Percentiles rank a stretch among this genome's conserved stretches.
phyloP scores from a whole-genome alignment of 257 asterid genomes.

The Thymus quinquecostatus region DNA sequence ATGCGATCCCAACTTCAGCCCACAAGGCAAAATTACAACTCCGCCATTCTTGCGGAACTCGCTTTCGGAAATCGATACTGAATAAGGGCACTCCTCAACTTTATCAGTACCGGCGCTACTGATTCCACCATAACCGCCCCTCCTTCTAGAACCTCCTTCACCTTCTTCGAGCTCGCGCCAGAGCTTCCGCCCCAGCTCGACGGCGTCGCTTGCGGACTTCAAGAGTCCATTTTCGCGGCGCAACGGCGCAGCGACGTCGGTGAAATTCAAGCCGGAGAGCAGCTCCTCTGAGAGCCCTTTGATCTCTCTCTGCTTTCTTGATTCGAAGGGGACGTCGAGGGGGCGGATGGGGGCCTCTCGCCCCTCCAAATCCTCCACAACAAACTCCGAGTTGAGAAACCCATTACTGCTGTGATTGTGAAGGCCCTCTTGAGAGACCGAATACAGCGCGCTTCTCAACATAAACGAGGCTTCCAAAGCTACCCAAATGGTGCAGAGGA shows the following conservation, averaged over 20 bases:
- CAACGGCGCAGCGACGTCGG: slow-evolving; percentile 36
- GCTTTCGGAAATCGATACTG: slow-evolving; percentile 51
- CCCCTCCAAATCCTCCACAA: slow-evolving; percentile 49
- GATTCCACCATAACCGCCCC: background rate
- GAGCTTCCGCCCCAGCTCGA: slow-evolving; percentile 58
- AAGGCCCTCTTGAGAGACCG: slow-evolving; percentile 42
- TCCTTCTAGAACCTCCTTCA: slow-evolving; percentile 11
- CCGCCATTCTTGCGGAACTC: slow-evolving; percentile 47
- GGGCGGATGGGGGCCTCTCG: slow-evolving; percentile 62
- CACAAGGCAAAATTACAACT: slow-evolving; percentile 74
- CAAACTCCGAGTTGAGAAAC: slow-evolving; percentile 47
- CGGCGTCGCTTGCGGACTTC: slow-evolving; percentile 66
- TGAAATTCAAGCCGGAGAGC: slow-evolving; percentile 52
- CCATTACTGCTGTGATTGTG: slow-evolving; percentile 35
- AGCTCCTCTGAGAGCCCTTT: slow-evolving; percentile 19
- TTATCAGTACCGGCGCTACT: slow-evolving; percentile 16
- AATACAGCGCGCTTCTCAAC: slow-evolving; percentile 48
- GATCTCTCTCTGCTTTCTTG: slow-evolving; percentile 44
- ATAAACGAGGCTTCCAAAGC: slow-evolving; percentile 70
- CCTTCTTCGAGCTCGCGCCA: slow-evolving; percentile 65
- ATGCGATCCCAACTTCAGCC: slow-evolving; percentile 77
- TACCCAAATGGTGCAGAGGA: slow-evolving; percentile 52
- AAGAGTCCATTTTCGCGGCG: slow-evolving; percentile 41
- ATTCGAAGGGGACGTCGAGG: slow-evolving; percentile 37
- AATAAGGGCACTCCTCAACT: slow-evolving; percentile 52